A percentile compares a stretch with the other conserved stretches of the same genome.
phyloP scores from a whole-genome alignment of 1,284 basidiomycete genomes.

The Bondarzewia mesenterica region DNA sequence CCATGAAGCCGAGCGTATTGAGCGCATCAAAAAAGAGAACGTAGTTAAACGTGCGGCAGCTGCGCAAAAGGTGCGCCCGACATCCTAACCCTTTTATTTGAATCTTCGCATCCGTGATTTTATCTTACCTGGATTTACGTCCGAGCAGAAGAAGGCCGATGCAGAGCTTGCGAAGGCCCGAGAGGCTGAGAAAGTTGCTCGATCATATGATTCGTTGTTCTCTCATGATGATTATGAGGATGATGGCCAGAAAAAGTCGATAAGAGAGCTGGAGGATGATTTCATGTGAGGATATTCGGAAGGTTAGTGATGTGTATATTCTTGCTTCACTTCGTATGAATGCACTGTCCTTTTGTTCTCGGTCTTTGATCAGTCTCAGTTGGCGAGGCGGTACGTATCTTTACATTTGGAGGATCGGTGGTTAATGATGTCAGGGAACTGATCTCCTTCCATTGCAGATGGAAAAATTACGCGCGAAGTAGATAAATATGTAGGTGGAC shows the following conservation, averaged over 20 bases:
- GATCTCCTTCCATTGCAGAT: too few species aligned
- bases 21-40: conserved; percentile 74
- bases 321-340: background rate
- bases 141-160: conserved; percentile 63
- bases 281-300: conserved; percentile 24
- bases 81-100: background rate
- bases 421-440: too few species aligned
- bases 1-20: conserved; percentile 83
- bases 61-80: conserved; percentile 42
- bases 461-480: too few species aligned
- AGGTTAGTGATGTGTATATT: background rate
- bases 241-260: conserved; percentile 38
- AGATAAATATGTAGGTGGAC: too few species aligned
- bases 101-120: background rate
- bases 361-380: too few species aligned
- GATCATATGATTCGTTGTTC: conserved; percentile 70
- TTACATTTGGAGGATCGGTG: too few species aligned
- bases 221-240: conserved; percentile 37
- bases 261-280: conserved; percentile 55
- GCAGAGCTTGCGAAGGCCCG: conserved; percentile 54
- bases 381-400: too few species aligned
- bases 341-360: too few species aligned
- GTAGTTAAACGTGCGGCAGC: conserved; percentile 61
- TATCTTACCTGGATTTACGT: too few species aligned
- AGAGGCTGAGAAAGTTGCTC: conserved; percentile 70